phyloP scores from a whole-genome alignment of 2,329 filamentous ascomycete genomes.

The Colletotrichum orbiculare region DNA sequence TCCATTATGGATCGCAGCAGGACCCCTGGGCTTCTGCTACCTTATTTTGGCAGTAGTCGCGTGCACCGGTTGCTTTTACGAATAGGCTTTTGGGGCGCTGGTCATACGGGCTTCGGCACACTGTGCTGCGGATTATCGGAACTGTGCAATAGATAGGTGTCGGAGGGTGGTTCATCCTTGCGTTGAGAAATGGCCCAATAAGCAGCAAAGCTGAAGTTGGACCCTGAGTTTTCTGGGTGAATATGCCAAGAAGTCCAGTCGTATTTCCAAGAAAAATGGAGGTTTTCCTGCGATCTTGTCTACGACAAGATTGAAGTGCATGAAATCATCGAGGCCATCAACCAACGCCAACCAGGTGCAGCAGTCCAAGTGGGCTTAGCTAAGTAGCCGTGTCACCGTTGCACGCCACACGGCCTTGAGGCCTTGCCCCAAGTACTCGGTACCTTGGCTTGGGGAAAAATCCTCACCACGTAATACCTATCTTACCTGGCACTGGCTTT shows the following conservation, averaged over 20 bases:
- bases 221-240: neutral
- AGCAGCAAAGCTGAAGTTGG: neutral
- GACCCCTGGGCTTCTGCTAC: constrained; percentile 15
- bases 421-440: constrained; percentile 19
- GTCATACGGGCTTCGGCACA: constrained; percentile 26
- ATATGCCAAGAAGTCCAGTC: no score
- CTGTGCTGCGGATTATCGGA: constrained; percentile 10
- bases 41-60: constrained; percentile 19
- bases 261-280: no score
- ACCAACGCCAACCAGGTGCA: neutral
- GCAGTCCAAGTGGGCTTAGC: constrained; percentile 1
- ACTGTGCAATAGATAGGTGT: constrained; percentile 1
- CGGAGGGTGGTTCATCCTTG: constrained; percentile 6
- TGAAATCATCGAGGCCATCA: neutral
- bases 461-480: constrained; percentile 9
- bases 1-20: constrained; percentile 16
- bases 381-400: constrained; percentile 13
- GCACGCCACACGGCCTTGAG: neutral
- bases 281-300: no score
- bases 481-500: constrained; percentile 12
- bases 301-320: neutral
- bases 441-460: constrained; percentile 30
- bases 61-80: constrained; percentile 21
- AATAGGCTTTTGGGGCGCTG: constrained; percentile 10
- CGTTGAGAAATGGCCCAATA: neutral